Percentiles rank a stretch among this genome's conserved stretches.
Conservation (phyloP, 2,329 filamentous ascomycete species). For the Colletotrichum karsti region DNA sequence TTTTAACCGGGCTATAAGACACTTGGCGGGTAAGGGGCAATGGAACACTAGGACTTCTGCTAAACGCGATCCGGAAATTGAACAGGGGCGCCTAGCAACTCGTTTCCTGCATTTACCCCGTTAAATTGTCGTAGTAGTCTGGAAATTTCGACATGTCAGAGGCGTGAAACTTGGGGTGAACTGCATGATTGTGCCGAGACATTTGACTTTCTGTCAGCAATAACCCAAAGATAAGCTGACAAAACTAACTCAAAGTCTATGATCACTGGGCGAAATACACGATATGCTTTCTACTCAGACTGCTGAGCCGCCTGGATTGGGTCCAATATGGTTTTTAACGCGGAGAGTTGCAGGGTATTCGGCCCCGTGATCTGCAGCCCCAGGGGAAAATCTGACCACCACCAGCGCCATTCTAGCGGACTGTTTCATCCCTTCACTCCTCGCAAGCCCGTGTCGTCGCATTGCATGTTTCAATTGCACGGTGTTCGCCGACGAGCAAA, state of each 20-base stretch:
- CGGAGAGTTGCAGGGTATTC: background rate
- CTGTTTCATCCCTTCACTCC: slow-evolving; percentile 10
- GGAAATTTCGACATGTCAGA: slow-evolving; percentile 1
- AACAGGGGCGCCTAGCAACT: background rate
- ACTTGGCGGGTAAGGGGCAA: slow-evolving; percentile 9
- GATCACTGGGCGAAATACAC: background rate
- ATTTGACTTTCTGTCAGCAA: background rate
- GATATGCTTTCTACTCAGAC: background rate
- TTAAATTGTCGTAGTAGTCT: background rate
- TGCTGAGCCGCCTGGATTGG: background rate
- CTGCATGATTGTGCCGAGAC: background rate
- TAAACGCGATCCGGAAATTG: background rate
- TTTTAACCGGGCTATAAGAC: slow-evolving; percentile 2
- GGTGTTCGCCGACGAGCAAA: background rate
- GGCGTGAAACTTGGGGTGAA: slow-evolving; percentile 1
- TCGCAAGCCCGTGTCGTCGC: background rate
- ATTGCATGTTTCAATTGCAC: slow-evolving; percentile 4
- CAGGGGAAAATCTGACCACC: background rate
- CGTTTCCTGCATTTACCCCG: background rate
- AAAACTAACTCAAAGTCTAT: background rate
- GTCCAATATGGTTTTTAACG: background rate
- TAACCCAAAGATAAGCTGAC: background rate
- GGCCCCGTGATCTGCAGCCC: slow-evolving; percentile 1
- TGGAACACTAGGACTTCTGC: background rate
- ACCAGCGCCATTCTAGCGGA: background rate